Evolutionary conservation across 129 eudicot species (phyloP).

Genomic region (Chrysanthemum lavandulifolium): DNA sequence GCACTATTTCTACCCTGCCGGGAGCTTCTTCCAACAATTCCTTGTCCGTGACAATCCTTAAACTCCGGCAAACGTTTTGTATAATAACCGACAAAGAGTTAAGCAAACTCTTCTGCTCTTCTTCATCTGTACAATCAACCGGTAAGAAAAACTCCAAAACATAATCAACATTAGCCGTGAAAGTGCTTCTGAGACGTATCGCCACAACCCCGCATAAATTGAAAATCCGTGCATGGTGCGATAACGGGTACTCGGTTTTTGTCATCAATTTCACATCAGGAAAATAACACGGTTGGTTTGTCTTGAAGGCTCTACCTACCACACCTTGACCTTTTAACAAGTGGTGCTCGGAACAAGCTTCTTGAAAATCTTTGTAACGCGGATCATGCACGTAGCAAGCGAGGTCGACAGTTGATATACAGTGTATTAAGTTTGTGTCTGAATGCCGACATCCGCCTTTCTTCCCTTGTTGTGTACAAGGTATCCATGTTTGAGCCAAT

Average conservation of each 20-base stretch:
- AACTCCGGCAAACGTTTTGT: conserved; percentile 58
- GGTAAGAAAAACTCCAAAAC: conserved; percentile 93
- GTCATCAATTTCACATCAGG: conserved; percentile 50
- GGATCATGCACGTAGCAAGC: conserved; percentile 70
- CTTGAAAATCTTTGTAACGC: conserved; percentile 52
- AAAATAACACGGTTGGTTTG: conserved; percentile 76
- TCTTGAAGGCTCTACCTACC: conserved; percentile 67
- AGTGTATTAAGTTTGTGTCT: conserved; percentile 52
- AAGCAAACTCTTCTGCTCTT: conserved; percentile 60
- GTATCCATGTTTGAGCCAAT: conserved; percentile 90
- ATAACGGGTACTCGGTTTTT: conserved; percentile 87
- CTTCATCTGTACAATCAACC: conserved; percentile 48
- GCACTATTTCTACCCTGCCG: conserved; percentile 10
- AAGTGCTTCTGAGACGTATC: conserved; percentile 71
- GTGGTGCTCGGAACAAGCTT: conserved; percentile 90
- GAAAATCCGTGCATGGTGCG: conserved; percentile 81
- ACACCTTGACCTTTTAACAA: conserved; percentile 83
- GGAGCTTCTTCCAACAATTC: conserved; percentile 69
- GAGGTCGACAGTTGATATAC: conserved; percentile 72
- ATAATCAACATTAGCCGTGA: conserved; percentile 62
- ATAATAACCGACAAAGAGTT: conserved; percentile 61
- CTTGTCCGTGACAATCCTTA: conserved; percentile 62
- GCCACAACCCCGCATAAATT: conserved; percentile 82
- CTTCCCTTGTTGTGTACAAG: conserved; percentile 79
- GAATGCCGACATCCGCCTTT: conserved; percentile 74